Conservation (phyloP, 108 stramenopile species). For the Seminavis robusta region DNA sequence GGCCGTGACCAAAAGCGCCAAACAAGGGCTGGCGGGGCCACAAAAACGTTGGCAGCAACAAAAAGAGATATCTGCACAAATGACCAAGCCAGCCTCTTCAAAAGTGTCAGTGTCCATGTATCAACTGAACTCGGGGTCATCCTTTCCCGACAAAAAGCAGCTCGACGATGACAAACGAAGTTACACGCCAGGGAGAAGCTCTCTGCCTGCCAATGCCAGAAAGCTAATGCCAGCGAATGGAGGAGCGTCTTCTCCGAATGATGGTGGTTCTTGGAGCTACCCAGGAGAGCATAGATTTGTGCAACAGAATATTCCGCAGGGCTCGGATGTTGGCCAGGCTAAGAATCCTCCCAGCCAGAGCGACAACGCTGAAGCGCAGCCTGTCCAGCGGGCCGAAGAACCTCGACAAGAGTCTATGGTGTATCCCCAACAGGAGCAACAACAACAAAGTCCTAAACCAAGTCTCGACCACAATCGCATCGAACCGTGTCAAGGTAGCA, state of each 20-base stretch:
- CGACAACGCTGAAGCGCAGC: no score
- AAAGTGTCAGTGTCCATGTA: slow-evolving; percentile 1
- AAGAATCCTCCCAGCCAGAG: no score
- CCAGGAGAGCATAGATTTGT: no score
- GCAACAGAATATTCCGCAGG: no score
- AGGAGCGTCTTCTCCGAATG: slow-evolving; percentile 23
- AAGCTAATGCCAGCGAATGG: slow-evolving; percentile 28
- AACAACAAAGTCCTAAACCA: no score
- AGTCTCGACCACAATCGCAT: no score
- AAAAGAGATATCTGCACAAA: background rate
- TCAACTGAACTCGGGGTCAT: background rate
- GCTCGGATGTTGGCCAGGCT: no score
- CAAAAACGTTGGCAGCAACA: background rate
- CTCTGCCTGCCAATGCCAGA: background rate
- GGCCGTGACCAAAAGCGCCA: background rate
- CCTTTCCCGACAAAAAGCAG: slow-evolving; percentile 1
- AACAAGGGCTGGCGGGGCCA: background rate
- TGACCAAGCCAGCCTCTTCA: slow-evolving; percentile 2
- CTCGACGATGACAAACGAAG: background rate
- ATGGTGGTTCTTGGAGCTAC: no score
- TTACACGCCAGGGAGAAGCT: background rate
- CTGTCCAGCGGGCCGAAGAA: no score
- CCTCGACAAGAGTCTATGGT: no score
- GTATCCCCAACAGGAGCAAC: no score
- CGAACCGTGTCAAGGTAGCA: no score